Evolutionary conservation across 495 filamentous ascomycete species (phyloP).

Genomic region (Neurospora discreta): DNA sequence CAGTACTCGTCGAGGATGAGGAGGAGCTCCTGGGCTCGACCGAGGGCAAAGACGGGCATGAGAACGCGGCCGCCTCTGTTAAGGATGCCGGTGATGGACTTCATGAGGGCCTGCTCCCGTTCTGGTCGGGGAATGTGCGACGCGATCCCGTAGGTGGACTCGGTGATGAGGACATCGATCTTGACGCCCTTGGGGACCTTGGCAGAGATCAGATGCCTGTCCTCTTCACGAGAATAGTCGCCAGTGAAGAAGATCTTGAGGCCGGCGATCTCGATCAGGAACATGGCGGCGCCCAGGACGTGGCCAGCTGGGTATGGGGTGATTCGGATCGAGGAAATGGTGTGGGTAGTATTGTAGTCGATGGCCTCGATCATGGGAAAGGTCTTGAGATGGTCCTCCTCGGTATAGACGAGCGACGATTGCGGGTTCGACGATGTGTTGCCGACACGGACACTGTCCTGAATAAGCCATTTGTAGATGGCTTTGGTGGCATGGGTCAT

Average conservation of each 20-base stretch:
- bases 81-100: constrained; percentile 78
- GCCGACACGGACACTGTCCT: constrained; percentile 85
- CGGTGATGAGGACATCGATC: constrained; percentile 91
- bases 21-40: constrained; percentile 84
- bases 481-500: constrained; percentile 99
- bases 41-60: constrained; percentile 92
- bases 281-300: constrained; percentile 98
- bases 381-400: constrained; percentile 85
- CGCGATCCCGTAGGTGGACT: constrained; percentile 91
- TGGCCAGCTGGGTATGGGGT: constrained; percentile 95
- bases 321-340: constrained; percentile 88
- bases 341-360: constrained; percentile 95
- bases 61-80: constrained; percentile 85
- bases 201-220: constrained; percentile 88
- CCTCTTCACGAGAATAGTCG: constrained; percentile 89
- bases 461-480: constrained; percentile 98
- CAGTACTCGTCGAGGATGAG: constrained; percentile 97
- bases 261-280: constrained; percentile 88
- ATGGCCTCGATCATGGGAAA: constrained; percentile 93
- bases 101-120: constrained; percentile 87
- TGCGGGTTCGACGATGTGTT: constrained; percentile 65
- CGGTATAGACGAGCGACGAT: constrained; percentile 73
- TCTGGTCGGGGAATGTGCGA: constrained; percentile 81
- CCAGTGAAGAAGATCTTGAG: constrained; percentile 95
- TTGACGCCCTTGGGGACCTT: constrained; percentile 74